Percentiles rank a stretch among this genome's conserved stretches.
These are phyloP conservation scores for Dothistroma pini DNA, from an alignment of 2,329 filamentous ascomycete genomes.

Conservation along the genomic window DNA sequence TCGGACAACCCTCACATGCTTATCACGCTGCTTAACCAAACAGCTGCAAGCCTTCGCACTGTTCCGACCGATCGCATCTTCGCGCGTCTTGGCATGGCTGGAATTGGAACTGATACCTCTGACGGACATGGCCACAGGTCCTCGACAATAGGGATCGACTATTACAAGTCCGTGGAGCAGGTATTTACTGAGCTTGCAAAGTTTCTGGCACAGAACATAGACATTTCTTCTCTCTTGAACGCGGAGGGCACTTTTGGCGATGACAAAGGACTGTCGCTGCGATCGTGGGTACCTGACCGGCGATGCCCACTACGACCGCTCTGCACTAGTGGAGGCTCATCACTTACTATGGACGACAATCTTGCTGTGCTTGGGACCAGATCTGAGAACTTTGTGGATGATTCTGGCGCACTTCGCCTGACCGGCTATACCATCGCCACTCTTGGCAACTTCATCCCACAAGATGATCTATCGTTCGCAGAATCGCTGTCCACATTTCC, in stretches of 20 bases:
- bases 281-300: not conserved
- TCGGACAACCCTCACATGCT: not conserved
- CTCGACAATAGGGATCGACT: not conserved
- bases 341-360: not conserved
- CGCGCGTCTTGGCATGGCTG: not conserved
- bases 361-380: not conserved
- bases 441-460: not conserved
- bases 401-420: not conserved
- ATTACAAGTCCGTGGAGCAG: not conserved
- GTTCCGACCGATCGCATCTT: not conserved
- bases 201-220: not conserved
- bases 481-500: not conserved
- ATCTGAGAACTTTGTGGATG: not conserved
- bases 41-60: not conserved
- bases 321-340: not conserved
- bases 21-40: not conserved
- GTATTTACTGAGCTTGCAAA: not conserved
- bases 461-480: not conserved
- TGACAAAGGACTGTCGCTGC: not conserved
- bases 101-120: too few species aligned
- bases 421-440: not conserved
- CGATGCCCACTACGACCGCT: not conserved
- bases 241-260: not conserved
- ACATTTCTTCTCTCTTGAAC: not conserved
- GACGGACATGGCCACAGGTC: too few species aligned